Evolutionary conservation across 129 eudicot genomes (phyloP).

Genomic region (Solidago caesia): DNA sequence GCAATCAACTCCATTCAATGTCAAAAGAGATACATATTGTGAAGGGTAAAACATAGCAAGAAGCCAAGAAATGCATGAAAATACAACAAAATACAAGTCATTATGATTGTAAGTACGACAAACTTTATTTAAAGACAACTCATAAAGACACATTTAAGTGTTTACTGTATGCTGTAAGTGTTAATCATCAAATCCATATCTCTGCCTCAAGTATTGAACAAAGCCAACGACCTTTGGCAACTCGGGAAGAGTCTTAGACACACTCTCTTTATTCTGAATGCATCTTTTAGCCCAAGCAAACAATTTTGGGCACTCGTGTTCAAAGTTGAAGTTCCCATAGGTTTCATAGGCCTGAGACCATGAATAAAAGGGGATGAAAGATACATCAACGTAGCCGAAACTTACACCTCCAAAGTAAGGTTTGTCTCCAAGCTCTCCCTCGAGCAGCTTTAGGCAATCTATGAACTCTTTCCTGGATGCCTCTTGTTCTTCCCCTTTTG

Average conservation of each 20-base stretch:
- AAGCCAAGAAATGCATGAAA: conserved; percentile 12
- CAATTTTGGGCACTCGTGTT: conserved; percentile 48
- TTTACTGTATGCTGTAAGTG: conserved; percentile 8
- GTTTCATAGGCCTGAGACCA: conserved; percentile 53
- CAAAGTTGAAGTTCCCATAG: conserved; percentile 40
- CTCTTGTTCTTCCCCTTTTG: conserved; percentile 38
- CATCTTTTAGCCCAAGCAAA: conserved; percentile 55
- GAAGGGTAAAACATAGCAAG: conserved; percentile 18
- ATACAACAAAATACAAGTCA: not conserved
- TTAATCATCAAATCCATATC: conserved; percentile 25
- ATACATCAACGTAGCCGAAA: conserved; percentile 41
- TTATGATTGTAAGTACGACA: not conserved
- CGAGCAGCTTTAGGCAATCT: conserved; percentile 34
- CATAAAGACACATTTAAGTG: not conserved
- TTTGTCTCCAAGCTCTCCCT: conserved; percentile 51
- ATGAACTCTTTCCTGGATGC: conserved; percentile 39
- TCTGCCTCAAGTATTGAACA: conserved; percentile 20
- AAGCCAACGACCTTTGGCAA: conserved; percentile 26
- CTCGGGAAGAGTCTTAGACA: conserved; percentile 41
- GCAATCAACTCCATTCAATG: conserved; percentile 1
- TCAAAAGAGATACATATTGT: conserved; percentile 7
- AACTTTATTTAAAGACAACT: not conserved
- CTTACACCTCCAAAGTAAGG: conserved; percentile 48
- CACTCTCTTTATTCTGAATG: conserved; percentile 42
- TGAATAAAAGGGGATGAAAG: conserved; percentile 41